Percentiles rank a stretch among this genome's conserved stretches.
phyloP scores from a whole-genome alignment of 2,329 filamentous ascomycete genomes.

The Blastomyces silverae region DNA sequence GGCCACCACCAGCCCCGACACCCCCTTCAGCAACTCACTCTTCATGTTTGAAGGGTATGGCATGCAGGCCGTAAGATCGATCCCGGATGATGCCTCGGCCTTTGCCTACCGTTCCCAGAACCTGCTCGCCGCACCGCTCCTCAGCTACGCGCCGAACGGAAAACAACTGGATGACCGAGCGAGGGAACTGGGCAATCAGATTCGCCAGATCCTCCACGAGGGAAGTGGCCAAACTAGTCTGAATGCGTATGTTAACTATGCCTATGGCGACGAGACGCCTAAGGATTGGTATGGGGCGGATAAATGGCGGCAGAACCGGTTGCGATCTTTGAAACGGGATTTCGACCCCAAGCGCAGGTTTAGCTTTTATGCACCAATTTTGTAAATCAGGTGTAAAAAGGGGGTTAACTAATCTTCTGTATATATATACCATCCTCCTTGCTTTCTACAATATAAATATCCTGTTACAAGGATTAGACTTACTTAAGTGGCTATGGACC shows the following conservation, averaged over 20 bases:
- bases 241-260: constrained; percentile 31
- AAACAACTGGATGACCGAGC: constrained; percentile 26
- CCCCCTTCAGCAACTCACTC: constrained; percentile 37
- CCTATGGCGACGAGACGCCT: constrained; percentile 27
- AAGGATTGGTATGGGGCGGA: constrained; percentile 30
- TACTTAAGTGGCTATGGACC: too few relatives aligned
- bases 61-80: constrained; percentile 38
- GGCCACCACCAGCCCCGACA: constrained; percentile 27
- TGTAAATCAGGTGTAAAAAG: too few relatives aligned
- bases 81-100: constrained; percentile 36
- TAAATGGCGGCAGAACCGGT: constrained; percentile 30
- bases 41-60: constrained; percentile 55
- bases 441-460: too few relatives aligned
- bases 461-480: too few relatives aligned
- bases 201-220: constrained; percentile 28
- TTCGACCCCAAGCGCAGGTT: constrained; percentile 34
- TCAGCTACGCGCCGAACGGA: constrained; percentile 28
- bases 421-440: too few relatives aligned
- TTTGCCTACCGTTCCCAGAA: constrained; percentile 45
- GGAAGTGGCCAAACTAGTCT: constrained; percentile 23
- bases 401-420: too few relatives aligned
- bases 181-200: constrained; percentile 26
- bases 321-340: constrained; percentile 30
- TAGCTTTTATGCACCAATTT: constrained; percentile 27
- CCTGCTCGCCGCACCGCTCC: constrained; percentile 34